phyloP scores from a whole-genome alignment of 2,329 filamentous ascomycete species.

The Immersiporthe knoxdaviesiana region DNA sequence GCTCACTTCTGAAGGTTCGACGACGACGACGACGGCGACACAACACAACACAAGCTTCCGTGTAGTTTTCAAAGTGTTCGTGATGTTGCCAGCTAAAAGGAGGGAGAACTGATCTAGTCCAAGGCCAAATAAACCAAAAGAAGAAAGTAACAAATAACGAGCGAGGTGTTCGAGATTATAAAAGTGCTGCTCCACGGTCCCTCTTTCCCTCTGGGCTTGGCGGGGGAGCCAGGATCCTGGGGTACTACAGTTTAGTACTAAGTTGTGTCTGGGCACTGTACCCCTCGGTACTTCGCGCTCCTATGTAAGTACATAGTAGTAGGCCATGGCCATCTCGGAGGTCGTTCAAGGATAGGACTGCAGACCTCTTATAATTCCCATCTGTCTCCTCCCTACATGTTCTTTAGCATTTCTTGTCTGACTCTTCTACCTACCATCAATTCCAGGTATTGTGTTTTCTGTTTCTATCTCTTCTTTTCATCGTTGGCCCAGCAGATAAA shows the following conservation, averaged over 20 bases:
- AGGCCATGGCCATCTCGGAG: neutral
- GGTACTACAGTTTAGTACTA: neutral
- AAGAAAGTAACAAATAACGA: neutral
- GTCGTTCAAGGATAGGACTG: neutral
- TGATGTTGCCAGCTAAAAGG: neutral
- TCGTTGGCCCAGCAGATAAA: neutral
- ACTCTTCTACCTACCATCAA: too few species aligned
- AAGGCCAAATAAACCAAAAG: neutral
- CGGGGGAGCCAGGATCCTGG: slow-evolving; percentile 1
- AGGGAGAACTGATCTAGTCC: neutral
- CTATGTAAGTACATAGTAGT: too few species aligned
- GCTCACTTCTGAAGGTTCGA: neutral
- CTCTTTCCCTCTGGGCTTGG: neutral
- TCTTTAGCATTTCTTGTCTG: too few species aligned
- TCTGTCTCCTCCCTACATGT: neutral
- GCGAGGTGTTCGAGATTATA: slow-evolving; percentile 11
- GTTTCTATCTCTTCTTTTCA: too few species aligned
- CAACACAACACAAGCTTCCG: neutral
- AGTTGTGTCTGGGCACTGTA: neutral
- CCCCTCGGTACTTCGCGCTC: neutral
- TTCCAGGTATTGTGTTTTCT: too few species aligned
- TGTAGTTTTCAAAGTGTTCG: neutral
- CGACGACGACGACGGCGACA: neutral
- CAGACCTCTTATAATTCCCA: too few species aligned
- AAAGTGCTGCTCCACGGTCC: slow-evolving; percentile 10